Conservation (phyloP, 1,284 basidiomycete genomes). For the Abortiporus biennis region DNA sequence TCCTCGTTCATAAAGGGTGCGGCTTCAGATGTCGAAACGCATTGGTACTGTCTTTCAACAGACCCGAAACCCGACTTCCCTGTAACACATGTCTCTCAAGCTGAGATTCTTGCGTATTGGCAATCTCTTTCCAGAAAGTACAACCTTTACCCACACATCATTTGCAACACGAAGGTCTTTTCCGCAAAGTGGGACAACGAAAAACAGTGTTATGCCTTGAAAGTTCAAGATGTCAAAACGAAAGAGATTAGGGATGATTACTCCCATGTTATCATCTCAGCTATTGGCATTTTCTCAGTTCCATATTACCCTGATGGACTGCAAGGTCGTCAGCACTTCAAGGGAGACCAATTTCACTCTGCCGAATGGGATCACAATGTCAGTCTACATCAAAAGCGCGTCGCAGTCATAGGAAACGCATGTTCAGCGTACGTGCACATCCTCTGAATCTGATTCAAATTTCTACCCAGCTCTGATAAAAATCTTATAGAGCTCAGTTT, state of each 20-base stretch:
- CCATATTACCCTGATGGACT: slow-evolving; percentile 32
- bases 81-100: slow-evolving; percentile 18
- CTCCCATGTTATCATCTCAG: slow-evolving; percentile 36
- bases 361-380: slow-evolving; percentile 31
- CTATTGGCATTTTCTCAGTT: slow-evolving; percentile 33
- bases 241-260: slow-evolving; percentile 15
- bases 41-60: slow-evolving; percentile 28
- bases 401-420: slow-evolving; percentile 36
- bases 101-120: slow-evolving; percentile 29
- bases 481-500: slow-evolving; percentile 32
- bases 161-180: slow-evolving; percentile 29
- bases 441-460: not conserved
- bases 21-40: slow-evolving; percentile 20
- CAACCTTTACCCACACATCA: slow-evolving; percentile 15
- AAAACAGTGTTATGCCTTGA: slow-evolving; percentile 28
- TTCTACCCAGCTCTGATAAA: not conserved
- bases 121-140: slow-evolving; percentile 20
- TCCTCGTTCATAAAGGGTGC: slow-evolving; percentile 14
- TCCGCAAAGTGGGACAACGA: slow-evolving; percentile 33
- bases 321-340: slow-evolving; percentile 35
- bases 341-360: slow-evolving; percentile 33
- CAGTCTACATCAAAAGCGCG: slow-evolving; percentile 26
- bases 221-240: slow-evolving; percentile 23
- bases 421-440: slow-evolving; percentile 20
- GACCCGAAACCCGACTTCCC: slow-evolving; percentile 28